These are phyloP conservation scores for Rhynchosporium agropyri DNA, from an alignment of 2,329 filamentous ascomycete species.

Conservation along the genomic window DNA sequence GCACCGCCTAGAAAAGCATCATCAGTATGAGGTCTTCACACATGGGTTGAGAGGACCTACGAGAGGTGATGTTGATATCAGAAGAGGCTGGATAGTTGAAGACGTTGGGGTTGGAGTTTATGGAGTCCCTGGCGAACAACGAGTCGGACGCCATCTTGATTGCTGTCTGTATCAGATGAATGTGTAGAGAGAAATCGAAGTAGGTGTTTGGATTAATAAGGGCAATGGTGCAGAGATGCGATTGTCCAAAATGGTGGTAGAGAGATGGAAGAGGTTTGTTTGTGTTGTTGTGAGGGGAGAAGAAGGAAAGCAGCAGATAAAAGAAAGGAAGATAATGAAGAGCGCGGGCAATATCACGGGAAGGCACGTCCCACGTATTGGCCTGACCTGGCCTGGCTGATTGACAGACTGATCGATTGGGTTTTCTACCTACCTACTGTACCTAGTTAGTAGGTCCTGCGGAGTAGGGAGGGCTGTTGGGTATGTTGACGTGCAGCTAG, in stretches of 20 bases:
- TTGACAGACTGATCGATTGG: no score
- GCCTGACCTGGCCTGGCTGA: not conserved
- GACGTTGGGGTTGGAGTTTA: conserved; percentile 33
- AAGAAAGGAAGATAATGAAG: not conserved
- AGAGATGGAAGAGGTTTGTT: not conserved
- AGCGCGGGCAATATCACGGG: not conserved
- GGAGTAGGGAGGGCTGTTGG: no score
- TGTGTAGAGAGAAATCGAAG: not conserved
- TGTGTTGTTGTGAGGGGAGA: not conserved
- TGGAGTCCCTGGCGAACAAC: conserved; percentile 26
- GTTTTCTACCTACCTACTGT: no score
- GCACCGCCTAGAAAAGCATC: conserved; percentile 48
- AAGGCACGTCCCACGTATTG: not conserved
- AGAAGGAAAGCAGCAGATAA: not conserved
- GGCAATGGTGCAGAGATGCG: not conserved
- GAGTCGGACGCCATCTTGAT: conserved; percentile 24
- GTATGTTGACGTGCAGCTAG: not conserved
- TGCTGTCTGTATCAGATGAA: not conserved
- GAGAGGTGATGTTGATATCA: conserved; percentile 60
- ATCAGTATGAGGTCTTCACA: not conserved
- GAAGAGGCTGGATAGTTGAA: conserved; percentile 42
- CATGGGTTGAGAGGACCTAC: conserved; percentile 17
- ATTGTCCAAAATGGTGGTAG: conserved; percentile 1
- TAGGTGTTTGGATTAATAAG: not conserved
- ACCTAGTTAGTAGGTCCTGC: no score